Evolutionary conservation across 2,329 filamentous ascomycete species (phyloP), one percentile per base, ranked within the genome.

Genomic region (Coleophoma crateriformis): DNA sequence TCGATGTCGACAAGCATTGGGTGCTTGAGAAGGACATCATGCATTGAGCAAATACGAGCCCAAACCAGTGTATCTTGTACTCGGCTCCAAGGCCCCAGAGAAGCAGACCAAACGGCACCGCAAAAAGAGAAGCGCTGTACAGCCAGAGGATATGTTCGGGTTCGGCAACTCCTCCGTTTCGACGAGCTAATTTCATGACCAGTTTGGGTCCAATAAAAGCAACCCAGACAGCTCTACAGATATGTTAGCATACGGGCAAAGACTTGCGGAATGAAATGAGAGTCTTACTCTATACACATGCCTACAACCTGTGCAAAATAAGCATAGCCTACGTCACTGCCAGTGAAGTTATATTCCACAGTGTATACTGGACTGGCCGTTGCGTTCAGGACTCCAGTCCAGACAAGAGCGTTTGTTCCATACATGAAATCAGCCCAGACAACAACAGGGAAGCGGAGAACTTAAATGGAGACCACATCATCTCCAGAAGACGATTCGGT

Each of bases 11-110:
- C 37, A 71, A 71, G 32, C 68, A 70, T 45, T 68, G 55, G 2
- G 67, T 70, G 7, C 46, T 50, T 1, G 52, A 54, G 34, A 58
- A 49, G 15, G 54, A 48, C n/a, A 76, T 67, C 33, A 72, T 61
- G 34, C 69, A 71, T 65, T 75, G 73, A 0, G 71, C 72, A 34
- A 75, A 69, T 1, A 77, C 63, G n/a, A 73, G 61, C 1, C 73
- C 75, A 45, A 76, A 57, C 56, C 56, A 60, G 33, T 76, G 73
- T 13, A 76, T 58, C 1, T 64, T 49, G 17, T 72, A 64, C 45
- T 70, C 70, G 1, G 73, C 71, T 12, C 75, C 74, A 0, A 77
- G 67, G 33, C 75, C 75, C 73, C 73, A 77, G 2, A 76, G 61
- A 40, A 76, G 66, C 19, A 75, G 62, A 0, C 68, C 70, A 20